phyloP scores from a whole-genome alignment of 306 rosid genomes.

The Cicer yamashitae region DNA sequence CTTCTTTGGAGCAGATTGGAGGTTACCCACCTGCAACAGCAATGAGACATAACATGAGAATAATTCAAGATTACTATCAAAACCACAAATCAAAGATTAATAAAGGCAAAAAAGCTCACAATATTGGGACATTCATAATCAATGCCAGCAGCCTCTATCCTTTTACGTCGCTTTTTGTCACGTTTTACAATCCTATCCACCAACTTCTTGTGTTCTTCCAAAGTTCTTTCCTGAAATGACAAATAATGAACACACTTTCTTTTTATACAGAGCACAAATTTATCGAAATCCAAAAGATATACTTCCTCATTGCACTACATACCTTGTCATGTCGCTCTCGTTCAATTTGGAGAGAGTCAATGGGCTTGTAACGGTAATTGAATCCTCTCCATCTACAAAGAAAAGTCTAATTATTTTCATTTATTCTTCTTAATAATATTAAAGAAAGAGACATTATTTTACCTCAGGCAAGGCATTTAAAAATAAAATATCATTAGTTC shows the following conservation, averaged over 20 bases:
- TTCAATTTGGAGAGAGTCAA: conserved; percentile 66
- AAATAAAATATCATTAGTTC: conserved; percentile 8
- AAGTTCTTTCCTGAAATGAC: conserved; percentile 63
- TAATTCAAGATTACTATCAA: not conserved
- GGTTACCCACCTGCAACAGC: conserved; percentile 63
- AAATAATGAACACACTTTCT: conserved; percentile 4
- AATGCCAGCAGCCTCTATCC: conserved; percentile 82
- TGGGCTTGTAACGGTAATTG: conserved; percentile 59
- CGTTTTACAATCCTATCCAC: conserved; percentile 68
- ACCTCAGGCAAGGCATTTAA: not conserved
- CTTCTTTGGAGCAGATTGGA: conserved; percentile 83
- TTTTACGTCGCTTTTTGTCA: conserved; percentile 48
- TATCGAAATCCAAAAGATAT: not conserved
- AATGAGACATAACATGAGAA: conserved; percentile 24
- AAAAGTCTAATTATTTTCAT: not conserved
- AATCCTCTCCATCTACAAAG: conserved; percentile 76
- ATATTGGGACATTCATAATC: conserved; percentile 87
- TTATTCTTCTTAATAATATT: conserved; percentile 8
- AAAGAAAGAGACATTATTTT: not conserved
- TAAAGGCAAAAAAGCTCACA: conserved; percentile 55
- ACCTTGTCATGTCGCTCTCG: conserved; percentile 73
- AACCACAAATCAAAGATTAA: not conserved
- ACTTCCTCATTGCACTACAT: conserved; percentile 6
- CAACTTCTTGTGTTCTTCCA: conserved; percentile 57
- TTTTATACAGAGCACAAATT: conserved; percentile 1